phyloP scores from a whole-genome alignment of 1,139 yeast genomes.

The Tardiomyces digboiensis region DNA sequence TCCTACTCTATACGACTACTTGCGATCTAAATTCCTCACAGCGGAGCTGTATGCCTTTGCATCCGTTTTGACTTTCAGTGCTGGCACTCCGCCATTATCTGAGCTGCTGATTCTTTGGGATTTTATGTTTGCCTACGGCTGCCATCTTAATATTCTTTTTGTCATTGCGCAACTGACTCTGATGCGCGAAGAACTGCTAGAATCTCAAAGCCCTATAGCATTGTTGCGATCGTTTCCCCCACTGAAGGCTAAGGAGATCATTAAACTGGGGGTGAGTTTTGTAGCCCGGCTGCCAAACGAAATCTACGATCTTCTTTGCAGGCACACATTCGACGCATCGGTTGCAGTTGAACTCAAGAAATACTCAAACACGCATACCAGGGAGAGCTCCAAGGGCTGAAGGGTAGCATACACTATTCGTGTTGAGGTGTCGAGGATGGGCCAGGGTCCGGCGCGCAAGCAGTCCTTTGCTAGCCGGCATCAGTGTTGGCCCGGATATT shows the following conservation, averaged over 20 bases:
- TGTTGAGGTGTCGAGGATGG: too few species aligned
- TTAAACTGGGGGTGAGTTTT: slow-evolving; percentile 71
- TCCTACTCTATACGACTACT: slow-evolving; percentile 52
- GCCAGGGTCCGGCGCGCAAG: too few species aligned
- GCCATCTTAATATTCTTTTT: slow-evolving; percentile 77
- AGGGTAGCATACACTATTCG: too few species aligned
- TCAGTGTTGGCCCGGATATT: neutral
- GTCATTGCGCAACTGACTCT: slow-evolving; percentile 77
- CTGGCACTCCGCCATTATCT: slow-evolving; percentile 79
- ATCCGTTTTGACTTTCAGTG: slow-evolving; percentile 72
- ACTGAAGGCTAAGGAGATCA: slow-evolving; percentile 64
- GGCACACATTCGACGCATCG: neutral
- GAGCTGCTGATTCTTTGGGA: slow-evolving; percentile 84
- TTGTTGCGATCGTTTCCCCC: slow-evolving; percentile 64
- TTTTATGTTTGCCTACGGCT: slow-evolving; percentile 82
- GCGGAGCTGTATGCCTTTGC: slow-evolving; percentile 91
- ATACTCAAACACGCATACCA: neutral
- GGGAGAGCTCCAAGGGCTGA: neutral
- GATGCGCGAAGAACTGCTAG: slow-evolving; percentile 51
- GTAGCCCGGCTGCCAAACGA: slow-evolving; percentile 65
- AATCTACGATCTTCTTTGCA: slow-evolving; percentile 48
- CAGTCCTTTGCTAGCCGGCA: too few species aligned
- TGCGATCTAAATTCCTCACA: slow-evolving; percentile 54
- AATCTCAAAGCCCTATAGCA: slow-evolving; percentile 62
- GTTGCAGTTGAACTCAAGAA: neutral